A percentile compares a stretch with the other conserved stretches of the same genome.
Conservation (phyloP, 1,139 yeast species). For the Diutina neorugosa region DNA sequence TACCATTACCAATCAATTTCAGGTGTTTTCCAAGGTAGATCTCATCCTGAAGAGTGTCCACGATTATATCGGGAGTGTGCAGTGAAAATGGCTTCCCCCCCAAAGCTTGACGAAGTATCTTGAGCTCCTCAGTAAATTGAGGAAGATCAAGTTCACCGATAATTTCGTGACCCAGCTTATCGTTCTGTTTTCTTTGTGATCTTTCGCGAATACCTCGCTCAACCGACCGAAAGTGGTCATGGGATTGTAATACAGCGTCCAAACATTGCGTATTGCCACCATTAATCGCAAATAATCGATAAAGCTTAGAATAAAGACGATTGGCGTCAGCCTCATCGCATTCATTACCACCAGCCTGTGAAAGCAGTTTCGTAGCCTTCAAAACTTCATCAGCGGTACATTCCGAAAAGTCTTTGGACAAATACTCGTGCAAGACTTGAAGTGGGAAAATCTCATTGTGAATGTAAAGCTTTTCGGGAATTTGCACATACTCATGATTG, state of each 20-base stretch:
- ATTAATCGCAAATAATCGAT: not conserved
- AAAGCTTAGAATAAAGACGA: conserved; percentile 11
- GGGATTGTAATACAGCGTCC: conserved; percentile 16
- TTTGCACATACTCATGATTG: conserved; percentile 10
- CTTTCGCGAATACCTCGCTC: conserved; percentile 12
- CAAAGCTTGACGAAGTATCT: not conserved
- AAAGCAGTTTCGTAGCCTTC: conserved; percentile 6
- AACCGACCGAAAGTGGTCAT: conserved; percentile 14
- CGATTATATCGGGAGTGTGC: not conserved
- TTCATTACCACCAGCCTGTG: conserved; percentile 12
- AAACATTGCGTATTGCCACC: conserved; percentile 3
- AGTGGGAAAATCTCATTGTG: conserved; percentile 11
- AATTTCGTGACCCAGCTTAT: conserved; percentile 6
- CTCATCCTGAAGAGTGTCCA: not conserved
- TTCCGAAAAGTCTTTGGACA: conserved; percentile 10
- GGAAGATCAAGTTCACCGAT: not conserved
- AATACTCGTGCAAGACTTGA: conserved; percentile 10
- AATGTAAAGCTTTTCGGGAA: conserved; percentile 14
- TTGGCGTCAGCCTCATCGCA: conserved; percentile 8
- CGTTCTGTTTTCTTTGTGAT: not conserved
- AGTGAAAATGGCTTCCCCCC: not conserved
- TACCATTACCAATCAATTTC: not conserved
- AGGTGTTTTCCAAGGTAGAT: not conserved
- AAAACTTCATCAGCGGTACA: conserved; percentile 7
- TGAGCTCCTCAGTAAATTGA: not conserved